Base-by-base conservation (phyloP, 108 stramenopile species). In the Nitzschia palea region DNA sequence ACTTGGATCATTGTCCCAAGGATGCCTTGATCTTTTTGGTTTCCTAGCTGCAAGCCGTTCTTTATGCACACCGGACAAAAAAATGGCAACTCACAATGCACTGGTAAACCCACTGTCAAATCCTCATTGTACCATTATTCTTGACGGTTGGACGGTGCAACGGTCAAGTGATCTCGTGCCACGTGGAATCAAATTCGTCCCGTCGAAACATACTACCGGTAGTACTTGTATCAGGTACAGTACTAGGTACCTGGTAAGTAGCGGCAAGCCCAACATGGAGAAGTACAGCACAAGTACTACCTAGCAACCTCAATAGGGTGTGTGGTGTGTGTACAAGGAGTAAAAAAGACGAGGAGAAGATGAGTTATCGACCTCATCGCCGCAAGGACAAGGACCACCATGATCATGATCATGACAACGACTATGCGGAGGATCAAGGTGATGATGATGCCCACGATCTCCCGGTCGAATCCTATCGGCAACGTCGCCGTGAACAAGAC, bases 401-500 rank as follows among this genome's bases (percentile, higher is more conserved):
- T 48, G 18, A 48, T 20, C 47, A 18, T 20, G 30, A 8, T 28
- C n/a, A 55, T 28, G 54, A 55, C 28, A 5, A 20, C 6, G 28
- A 55, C 54, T 31, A 55, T 31, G 27, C 14, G 4, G 27, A 8
- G 9, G 54, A 55, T 8, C 27, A 55, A 6, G 54, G 30, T 8
- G 54, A 55, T 25, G 54, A 55, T 31, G 54, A 42, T 14, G 40
- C 9, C 14, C 40, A 42, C 12, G n/a, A n/a, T n/a, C n/a, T n/a
- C n/a, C n/a, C n/a, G n/a, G n/a, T 48, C 22, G 54, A 55, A 30
- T 5, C 28, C 14, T 31, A 32, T n/a, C 54, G 30, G 5, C 25
- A 55, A 55, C 54, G 54, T 20, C 54, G 54, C 8, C 54, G 54
- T 8, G 26, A 55, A 26, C 27, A 55, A 55, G 54, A 55, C 47